A percentile compares a stretch with the other conserved stretches of the same genome.
These are phyloP conservation scores for Aechmea fasciata DNA, from an alignment of 176 grass and related monocot genomes.

Conservation along the genomic window DNA sequence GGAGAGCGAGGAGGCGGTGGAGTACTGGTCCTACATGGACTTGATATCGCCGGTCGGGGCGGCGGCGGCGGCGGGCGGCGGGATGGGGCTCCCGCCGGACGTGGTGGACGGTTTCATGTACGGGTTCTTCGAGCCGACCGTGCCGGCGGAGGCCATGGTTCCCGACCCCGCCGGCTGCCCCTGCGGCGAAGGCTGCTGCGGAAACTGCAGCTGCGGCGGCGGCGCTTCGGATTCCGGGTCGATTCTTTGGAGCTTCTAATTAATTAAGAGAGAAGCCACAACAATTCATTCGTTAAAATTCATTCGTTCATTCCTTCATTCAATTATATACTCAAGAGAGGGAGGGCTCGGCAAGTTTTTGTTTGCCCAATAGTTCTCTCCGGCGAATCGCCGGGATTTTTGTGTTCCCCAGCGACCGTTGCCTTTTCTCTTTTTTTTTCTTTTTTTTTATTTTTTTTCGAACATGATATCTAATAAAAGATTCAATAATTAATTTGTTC, in stretches of 20 bases:
- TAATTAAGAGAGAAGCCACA: neutral
- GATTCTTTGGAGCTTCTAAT: slow-evolving; percentile 2
- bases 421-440: too few species aligned
- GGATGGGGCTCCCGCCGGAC: neutral
- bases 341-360: too few species aligned
- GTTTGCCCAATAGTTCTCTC: too few species aligned
- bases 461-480: too few species aligned
- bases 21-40: neutral
- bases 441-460: too few species aligned
- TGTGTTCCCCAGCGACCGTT: too few species aligned
- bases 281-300: neutral
- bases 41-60: neutral
- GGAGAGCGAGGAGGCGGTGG: slow-evolving; percentile 1
- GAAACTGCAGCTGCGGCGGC: neutral
- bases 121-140: neutral
- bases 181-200: neutral
- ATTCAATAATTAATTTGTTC: too few species aligned
- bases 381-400: too few species aligned
- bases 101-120: neutral
- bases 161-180: neutral
- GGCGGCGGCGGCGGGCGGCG: neutral
- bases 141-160: neutral
- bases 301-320: neutral
- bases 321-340: too few species aligned
- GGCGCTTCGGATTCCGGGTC: neutral